A percentile compares a stretch with the other conserved stretches of the same genome.
Conservation (phyloP, 2,329 filamentous ascomycete species). For the Clonostachys sp. region DNA sequence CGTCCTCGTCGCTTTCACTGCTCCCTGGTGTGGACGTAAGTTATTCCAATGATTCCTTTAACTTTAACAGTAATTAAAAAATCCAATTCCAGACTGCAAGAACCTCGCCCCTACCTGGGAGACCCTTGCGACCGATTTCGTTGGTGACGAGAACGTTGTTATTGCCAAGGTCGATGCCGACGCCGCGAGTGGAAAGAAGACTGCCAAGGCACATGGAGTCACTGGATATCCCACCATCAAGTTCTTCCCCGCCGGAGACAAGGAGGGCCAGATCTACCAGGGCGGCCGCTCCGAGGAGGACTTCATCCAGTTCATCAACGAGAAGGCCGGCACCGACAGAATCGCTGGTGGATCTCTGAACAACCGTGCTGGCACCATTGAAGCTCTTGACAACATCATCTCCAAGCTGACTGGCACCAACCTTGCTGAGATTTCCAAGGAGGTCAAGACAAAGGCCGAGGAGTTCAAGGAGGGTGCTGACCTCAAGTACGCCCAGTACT, state of each 20-base stretch:
- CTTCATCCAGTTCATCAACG: slow-evolving; percentile 79
- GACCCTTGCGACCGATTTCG: slow-evolving; percentile 76
- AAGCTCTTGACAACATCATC: slow-evolving; percentile 71
- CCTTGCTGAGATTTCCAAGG: slow-evolving; percentile 60
- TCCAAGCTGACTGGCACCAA: slow-evolving; percentile 62
- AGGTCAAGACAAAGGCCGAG: slow-evolving; percentile 68
- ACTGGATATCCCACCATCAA: slow-evolving; percentile 94
- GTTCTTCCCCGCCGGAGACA: slow-evolving; percentile 87
- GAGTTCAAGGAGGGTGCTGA: slow-evolving; percentile 56
- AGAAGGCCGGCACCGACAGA: slow-evolving; percentile 84
- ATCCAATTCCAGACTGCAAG: slow-evolving; percentile 79
- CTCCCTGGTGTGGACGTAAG: slow-evolving; percentile 97
- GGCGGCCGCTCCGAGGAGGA: slow-evolving; percentile 73
- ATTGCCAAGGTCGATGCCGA: slow-evolving; percentile 97
- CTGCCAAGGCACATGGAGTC: slow-evolving; percentile 72
- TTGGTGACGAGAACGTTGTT: slow-evolving; percentile 70
- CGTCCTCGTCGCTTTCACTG: slow-evolving; percentile 93
- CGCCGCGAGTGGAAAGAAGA: slow-evolving; percentile 75
- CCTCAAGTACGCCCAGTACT: slow-evolving; percentile 87
- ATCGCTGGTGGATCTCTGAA: slow-evolving; percentile 76
- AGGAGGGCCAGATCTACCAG: slow-evolving; percentile 65
- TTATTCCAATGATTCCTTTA: slow-evolving; percentile 16
- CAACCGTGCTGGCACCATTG: slow-evolving; percentile 74
- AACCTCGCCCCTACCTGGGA: slow-evolving; percentile 88
- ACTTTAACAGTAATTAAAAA: background rate